A percentile compares a stretch with the other conserved stretches of the same genome.
phyloP scores from a whole-genome alignment of 768 basidiomycete species.

The Neoboletus brunneissimus region DNA sequence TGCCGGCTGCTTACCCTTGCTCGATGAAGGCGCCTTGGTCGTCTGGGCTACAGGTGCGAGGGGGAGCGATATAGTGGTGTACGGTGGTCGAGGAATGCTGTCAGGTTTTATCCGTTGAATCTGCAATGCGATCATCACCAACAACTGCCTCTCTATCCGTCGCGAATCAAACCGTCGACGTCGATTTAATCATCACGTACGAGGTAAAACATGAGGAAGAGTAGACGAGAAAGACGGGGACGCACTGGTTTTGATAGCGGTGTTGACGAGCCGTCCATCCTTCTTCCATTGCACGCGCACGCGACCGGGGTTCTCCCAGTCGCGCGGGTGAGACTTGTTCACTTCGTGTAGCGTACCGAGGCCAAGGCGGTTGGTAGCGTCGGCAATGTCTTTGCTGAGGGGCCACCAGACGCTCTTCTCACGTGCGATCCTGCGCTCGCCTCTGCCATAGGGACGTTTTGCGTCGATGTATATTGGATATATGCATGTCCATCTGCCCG shows the following conservation, averaged over 20 bases:
- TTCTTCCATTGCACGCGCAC: conserved; percentile 93
- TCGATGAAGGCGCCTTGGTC: conserved; percentile 29
- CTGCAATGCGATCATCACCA: conserved; percentile 70
- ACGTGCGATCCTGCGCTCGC: conserved; percentile 78
- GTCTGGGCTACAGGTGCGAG: conserved; percentile 30
- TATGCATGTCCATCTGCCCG: conserved; percentile 83
- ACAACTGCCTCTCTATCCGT: conserved; percentile 69
- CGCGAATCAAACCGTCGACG: not conserved
- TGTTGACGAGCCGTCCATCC: conserved; percentile 64
- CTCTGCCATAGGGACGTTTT: conserved; percentile 81
- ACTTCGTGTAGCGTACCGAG: conserved; percentile 86
- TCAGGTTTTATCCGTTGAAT: conserved; percentile 75
- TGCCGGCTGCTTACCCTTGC: conserved; percentile 51
- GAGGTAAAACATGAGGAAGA: not conserved
- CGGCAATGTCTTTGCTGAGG: conserved; percentile 87
- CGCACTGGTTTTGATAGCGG: conserved; percentile 73
- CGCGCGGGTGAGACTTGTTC: conserved; percentile 85
- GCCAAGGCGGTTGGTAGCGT: conserved; percentile 74
- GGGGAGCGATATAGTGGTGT: conserved; percentile 37
- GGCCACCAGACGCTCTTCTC: conserved; percentile 92
- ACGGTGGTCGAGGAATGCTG: conserved; percentile 63
- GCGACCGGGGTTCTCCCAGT: conserved; percentile 98
- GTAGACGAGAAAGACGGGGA: conserved; percentile 12
- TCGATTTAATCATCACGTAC: not conserved
- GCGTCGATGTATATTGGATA: conserved; percentile 98